These are phyloP conservation scores for Heritiera littoralis DNA, from an alignment of 345 rosid species.

Conservation along the genomic window DNA sequence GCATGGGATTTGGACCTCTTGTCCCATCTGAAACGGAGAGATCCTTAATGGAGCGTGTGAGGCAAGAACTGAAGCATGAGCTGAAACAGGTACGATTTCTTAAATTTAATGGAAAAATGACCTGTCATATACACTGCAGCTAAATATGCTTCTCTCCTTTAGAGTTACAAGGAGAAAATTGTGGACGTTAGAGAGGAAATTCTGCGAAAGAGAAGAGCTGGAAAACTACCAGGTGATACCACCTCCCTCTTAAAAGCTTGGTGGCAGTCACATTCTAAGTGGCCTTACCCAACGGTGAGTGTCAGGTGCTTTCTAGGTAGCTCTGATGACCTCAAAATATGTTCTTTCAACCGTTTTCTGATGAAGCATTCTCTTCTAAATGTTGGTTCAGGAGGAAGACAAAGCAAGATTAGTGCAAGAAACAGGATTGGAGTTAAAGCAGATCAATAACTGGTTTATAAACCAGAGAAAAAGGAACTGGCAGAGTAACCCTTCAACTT, in stretches of 20 bases:
- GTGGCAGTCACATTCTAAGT: conserved; percentile 91
- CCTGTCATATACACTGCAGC: conserved; percentile 8
- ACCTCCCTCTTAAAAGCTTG: conserved; percentile 75
- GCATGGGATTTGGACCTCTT: conserved; percentile 84
- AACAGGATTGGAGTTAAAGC: conserved; percentile 82
- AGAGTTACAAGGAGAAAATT: conserved; percentile 89
- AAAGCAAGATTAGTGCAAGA: conserved; percentile 76
- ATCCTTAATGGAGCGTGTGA: conserved; percentile 86
- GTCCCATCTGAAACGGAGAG: conserved; percentile 81
- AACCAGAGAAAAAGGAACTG: conserved; percentile 92
- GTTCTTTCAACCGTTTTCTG: neutral
- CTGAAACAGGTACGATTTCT: conserved; percentile 65
- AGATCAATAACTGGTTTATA: conserved; percentile 89
- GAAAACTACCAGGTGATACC: conserved; percentile 88
- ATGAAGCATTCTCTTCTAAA: conserved; percentile 5
- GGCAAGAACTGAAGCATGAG: conserved; percentile 84
- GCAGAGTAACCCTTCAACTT: conserved; percentile 65
- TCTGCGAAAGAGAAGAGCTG: conserved; percentile 85
- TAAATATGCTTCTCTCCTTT: conserved; percentile 15
- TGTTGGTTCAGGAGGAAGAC: conserved; percentile 69
- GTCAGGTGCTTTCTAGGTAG: neutral
- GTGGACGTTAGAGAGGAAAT: conserved; percentile 89
- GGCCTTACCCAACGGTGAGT: conserved; percentile 94
- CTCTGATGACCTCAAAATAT: neutral
- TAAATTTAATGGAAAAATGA: neutral